A percentile compares a stretch with the other conserved stretches of the same genome.
phyloP scores from a whole-genome alignment of 2,329 filamentous ascomycete genomes.

The Seiridium unicorne region DNA sequence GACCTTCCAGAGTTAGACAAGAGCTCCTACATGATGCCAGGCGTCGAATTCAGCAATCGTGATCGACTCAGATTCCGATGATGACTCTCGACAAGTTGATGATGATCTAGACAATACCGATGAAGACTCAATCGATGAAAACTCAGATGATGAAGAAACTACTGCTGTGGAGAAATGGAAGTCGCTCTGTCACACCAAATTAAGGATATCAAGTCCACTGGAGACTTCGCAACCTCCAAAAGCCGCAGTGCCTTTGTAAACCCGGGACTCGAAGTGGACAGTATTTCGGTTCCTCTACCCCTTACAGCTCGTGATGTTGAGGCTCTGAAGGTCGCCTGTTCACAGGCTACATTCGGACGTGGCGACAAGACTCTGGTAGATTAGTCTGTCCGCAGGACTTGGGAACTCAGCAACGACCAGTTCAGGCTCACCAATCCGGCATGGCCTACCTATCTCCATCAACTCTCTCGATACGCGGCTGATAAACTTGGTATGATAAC shows the following conservation, averaged over 20 bases:
- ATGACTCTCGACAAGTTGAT: background rate
- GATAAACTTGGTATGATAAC: slow-evolving; percentile 25
- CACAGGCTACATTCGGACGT: slow-evolving; percentile 33
- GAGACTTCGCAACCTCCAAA: background rate
- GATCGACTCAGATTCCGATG: background rate
- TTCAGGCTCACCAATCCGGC: slow-evolving; percentile 34
- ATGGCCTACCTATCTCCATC: slow-evolving; percentile 29
- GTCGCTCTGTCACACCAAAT: background rate
- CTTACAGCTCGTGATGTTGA: slow-evolving; percentile 22
- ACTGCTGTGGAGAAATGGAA: background rate
- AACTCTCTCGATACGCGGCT: slow-evolving; percentile 20
- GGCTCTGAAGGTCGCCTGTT: slow-evolving; percentile 18
- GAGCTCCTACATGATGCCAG: background rate
- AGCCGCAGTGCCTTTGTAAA: background rate
- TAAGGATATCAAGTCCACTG: background rate
- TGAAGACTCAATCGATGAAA: background rate
- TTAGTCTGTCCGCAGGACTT: slow-evolving; percentile 33
- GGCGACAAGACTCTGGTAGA: slow-evolving; percentile 36
- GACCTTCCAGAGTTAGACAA: background rate
- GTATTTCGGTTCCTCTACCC: slow-evolving; percentile 22
- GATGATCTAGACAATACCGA: background rate
- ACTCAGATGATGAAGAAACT: background rate
- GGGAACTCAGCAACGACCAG: slow-evolving; percentile 32
- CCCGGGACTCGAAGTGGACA: slow-evolving; percentile 23
- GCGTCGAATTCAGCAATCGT: background rate